Conservation (phyloP, 345 rosid species). For the Bruguiera parviflora region DNA sequence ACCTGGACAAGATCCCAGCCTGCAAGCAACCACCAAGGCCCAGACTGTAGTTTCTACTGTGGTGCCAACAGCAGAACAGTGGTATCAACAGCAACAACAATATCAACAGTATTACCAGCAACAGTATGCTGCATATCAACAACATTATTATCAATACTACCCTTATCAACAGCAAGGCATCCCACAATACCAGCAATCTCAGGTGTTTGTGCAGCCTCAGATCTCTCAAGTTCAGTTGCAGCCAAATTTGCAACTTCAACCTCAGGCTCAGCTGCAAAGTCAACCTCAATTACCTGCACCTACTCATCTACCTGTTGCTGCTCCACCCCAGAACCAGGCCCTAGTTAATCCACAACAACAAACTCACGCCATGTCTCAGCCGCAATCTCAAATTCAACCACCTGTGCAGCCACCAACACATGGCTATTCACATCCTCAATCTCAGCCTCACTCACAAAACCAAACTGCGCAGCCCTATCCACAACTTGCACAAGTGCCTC, state of each 20-base stretch:
- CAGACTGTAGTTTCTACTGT: constrained; percentile 41
- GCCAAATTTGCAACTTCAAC: constrained; percentile 14
- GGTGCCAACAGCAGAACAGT: constrained; percentile 46
- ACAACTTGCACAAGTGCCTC: constrained; percentile 34
- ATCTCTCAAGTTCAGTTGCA: constrained; percentile 23
- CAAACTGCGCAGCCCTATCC: constrained; percentile 27
- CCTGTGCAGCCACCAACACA: constrained; percentile 23
- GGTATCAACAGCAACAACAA: constrained; percentile 66
- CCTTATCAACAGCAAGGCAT: constrained; percentile 54
- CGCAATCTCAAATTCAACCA: constrained; percentile 24
- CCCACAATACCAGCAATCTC: constrained; percentile 36
- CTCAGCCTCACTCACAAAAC: constrained; percentile 26
- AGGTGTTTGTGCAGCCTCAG: constrained; percentile 32
- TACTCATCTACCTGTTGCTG: constrained; percentile 28
- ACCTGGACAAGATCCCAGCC: constrained; percentile 36
- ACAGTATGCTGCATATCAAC: constrained; percentile 57
- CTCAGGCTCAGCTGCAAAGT: constrained; percentile 23
- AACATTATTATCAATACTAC: constrained; percentile 54
- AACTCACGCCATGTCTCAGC: constrained; percentile 23
- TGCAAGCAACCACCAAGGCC: constrained; percentile 34
- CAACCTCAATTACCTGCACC: constrained; percentile 30
- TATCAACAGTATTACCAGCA: constrained; percentile 72
- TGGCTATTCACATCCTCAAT: constrained; percentile 25
- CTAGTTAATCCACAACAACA: constrained; percentile 38
- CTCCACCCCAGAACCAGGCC: constrained; percentile 40